Evolutionary conservation across 176 grass and related monocot species (phyloP), one percentile per base, ranked within the genome.

Genomic region (Cenchrus americanus): DNA sequence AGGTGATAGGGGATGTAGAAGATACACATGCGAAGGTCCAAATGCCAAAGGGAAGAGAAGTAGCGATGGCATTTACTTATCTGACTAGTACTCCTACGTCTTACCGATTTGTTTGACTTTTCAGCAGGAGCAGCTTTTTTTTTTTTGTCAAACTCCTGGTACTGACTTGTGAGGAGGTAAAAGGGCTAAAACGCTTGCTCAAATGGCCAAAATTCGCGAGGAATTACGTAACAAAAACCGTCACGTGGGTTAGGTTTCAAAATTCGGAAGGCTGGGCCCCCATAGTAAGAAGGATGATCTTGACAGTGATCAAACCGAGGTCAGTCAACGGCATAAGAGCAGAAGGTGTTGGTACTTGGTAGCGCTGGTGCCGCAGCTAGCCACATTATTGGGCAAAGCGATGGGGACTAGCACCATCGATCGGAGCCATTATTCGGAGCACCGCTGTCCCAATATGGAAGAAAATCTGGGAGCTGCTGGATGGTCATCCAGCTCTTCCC

Each of bases 61-160:
- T 44, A 14, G 18, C 15, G 27, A 1, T n/a, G 17, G n/a, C 24
- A 13, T 66, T 44, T 30, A 30, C 11, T 50, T 52, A 27, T 14
- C 68, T 77, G 54, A 83, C 55, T 30, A 37, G 34, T 37, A n/a
- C n/a, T n/a, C n/a, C n/a, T n/a, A 1, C 18, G 15, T 21, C 63
- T 12, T 62, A 34, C 73, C 32, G 55, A 2, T 53, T 54, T 83
- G 30, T 63, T 78, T 10, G 43, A 87, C 79, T 30, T 69, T 14
- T 80, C 68, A 64, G n/a, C 48, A 6, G 3, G 10, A 73, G 70
- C 49, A 10, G 9, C 2, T 14, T 4, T 23, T 13, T 23, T 19
- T 62, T 19, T 53, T 8, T 7, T 49, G 5, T 34, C 10, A 5
- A 24, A 24, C 58, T 12, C 53, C 53, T 18, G 51, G 0, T 37